A percentile compares a stretch with the other conserved stretches of the same genome.
phyloP scores from a whole-genome alignment of 345 rosid genomes.

The Brassica cretica region DNA sequence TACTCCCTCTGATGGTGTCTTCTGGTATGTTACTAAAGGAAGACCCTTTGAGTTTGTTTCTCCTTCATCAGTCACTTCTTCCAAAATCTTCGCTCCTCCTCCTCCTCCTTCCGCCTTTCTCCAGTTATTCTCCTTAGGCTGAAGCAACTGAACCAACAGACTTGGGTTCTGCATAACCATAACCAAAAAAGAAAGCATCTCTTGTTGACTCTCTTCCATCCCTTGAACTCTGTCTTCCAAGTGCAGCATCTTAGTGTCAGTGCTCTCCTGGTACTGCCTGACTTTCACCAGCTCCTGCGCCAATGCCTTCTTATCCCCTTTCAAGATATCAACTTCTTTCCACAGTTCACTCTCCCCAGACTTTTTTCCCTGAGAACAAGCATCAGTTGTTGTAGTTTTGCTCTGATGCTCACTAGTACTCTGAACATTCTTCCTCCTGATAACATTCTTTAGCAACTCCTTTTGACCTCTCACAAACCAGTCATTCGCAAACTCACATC shows the following conservation, averaged over 20 bases:
- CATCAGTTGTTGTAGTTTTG: slow-evolving; percentile 37
- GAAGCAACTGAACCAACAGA: slow-evolving; percentile 72
- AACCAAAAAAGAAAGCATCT: slow-evolving; percentile 89
- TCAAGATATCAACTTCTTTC: slow-evolving; percentile 79
- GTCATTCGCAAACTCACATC: slow-evolving; percentile 88
- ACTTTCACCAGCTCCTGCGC: slow-evolving; percentile 73
- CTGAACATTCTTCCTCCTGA: slow-evolving; percentile 69
- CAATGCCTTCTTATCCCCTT: slow-evolving; percentile 63
- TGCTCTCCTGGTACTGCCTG: slow-evolving; percentile 67
- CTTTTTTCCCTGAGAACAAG: slow-evolving; percentile 33
- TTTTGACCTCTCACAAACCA: slow-evolving; percentile 74
- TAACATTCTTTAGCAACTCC: slow-evolving; percentile 64
- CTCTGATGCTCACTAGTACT: slow-evolving; percentile 48
- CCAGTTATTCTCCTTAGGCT: slow-evolving; percentile 70
- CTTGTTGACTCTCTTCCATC: slow-evolving; percentile 91
- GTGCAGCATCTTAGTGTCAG: slow-evolving; percentile 60
- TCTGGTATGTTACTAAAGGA: slow-evolving; percentile 71
- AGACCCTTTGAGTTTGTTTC: slow-evolving; percentile 50
- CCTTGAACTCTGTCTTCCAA: slow-evolving; percentile 76
- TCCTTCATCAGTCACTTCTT: slow-evolving; percentile 48
- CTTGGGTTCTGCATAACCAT: slow-evolving; percentile 91
- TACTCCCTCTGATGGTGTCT: slow-evolving; percentile 52
- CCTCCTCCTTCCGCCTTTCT: slow-evolving; percentile 50
- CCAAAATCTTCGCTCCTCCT: slow-evolving; percentile 48
- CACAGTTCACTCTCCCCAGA: slow-evolving; percentile 47